Evolutionary conservation across 768 basidiomycete genomes (phyloP), one percentile per base, ranked within the genome.

Genomic region (Tubosaeta sp.): DNA sequence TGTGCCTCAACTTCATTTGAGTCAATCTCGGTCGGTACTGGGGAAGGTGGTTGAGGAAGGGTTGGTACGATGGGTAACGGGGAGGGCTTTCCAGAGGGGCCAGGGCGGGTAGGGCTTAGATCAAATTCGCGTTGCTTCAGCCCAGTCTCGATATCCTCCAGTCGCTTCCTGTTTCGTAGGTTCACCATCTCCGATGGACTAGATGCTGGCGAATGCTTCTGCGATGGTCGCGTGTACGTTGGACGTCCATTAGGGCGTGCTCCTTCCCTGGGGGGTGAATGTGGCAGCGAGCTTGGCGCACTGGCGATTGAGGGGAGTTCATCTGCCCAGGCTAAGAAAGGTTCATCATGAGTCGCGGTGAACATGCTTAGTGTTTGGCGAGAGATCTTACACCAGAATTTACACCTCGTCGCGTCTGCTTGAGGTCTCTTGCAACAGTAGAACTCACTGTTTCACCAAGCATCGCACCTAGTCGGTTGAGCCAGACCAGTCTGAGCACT

Each of bases 301-400:
- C 16, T 16, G 34, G 7, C 29, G n/a, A 9, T n/a, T 38, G 55
- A 51, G 16, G 49, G 57, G 26, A 58, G 59, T 17, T 65, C 57
- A 35, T 74, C 66, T 35, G 61, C 71, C 74, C 73, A 75, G 16
- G 42, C 72, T 75, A 39, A 14, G 29, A 39, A 39, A 43, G 37
- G 44, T 6, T 13, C 35, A 29, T 10, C 33, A 32, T 4, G 12
- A 41, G 22, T 42, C 31, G 17, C 37, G 26, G 38, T 19, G 9
- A 16, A 26, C 33, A 34, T n/a, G 37, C 37, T 13, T 6, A 39
- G 26, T 26, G 17, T 19, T 25, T 0, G 16, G 29, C 50, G 3
- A 14, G 16, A 1, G 35, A 42, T 51, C 66, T 44, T 61, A 78
- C 78, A 52, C 53, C 72, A 80, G 54, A 79, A 80, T 11, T 60